Base-by-base conservation (phyloP, 2,329 filamentous ascomycete genomes). In the Leptoxyphium fumago region DNA sequence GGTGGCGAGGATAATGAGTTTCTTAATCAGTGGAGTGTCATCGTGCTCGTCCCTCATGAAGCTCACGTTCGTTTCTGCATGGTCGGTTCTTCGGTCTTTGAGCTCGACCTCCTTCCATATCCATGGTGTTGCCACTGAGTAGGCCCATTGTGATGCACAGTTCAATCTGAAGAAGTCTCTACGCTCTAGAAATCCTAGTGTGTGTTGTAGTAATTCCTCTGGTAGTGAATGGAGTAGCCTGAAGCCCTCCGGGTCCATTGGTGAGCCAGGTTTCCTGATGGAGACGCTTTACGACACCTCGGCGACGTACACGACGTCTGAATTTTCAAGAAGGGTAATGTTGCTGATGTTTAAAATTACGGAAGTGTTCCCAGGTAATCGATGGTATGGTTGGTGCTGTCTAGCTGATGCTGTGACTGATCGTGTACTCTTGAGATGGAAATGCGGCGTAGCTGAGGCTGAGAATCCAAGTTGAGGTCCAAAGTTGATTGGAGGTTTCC, bases 1-100 rank as follows among this genome's bases (percentile, higher is more conserved):
- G 59, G 51, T 61, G 5, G 64, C 64, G 29, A 71, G 52, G 7
- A 68, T 49, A 11, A 63, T 53, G 18, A 71, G 52, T 51, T 65
- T 68, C 47, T 56, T 56, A 38, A 70, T 60, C 10, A 69, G 58
- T 6, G 63, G 64, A 10, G 61, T 66, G 46, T 70, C 67, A 43
- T 63, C 61, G 45, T 63, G 61, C 17, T 63, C 55, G 36, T 61
- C 58, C 48, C 7, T 48, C 21, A 45, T 52, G 32, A 13, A 4
- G 32, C 3, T 15, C 11, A 15, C 32, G 15, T 15, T 15, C 48
- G 21, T 52, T 47, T 29, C n/a, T 5, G 54, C 43, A 2, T 55
- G 44, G 5, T 49, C 34, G 2, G 53, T 61, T 45, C 57, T 57
- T 44, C 61, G 61, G 45, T 70, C 67, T 9, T 56, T 51, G 10